Evolutionary conservation across 2,329 filamentous ascomycete genomes (phyloP).

Genomic region (Scortechinia acanthostroma): DNA sequence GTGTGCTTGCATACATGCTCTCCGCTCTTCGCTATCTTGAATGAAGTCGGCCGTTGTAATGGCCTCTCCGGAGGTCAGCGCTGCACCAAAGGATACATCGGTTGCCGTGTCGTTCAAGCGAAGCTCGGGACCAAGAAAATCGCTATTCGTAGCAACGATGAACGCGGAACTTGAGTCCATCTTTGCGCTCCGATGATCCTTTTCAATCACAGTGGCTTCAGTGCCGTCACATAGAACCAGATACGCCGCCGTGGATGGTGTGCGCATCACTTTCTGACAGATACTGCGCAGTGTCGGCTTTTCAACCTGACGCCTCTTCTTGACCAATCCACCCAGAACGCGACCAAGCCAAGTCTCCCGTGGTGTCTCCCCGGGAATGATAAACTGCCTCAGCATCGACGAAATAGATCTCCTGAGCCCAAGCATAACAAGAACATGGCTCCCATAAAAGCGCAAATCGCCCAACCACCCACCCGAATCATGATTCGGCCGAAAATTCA

Average conservation of each 20-base stretch:
- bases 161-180: neutral
- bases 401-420: slow-evolving; percentile 13
- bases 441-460: slow-evolving; percentile 17
- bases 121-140: no score
- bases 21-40: neutral
- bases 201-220: neutral
- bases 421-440: slow-evolving; percentile 16
- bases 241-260: neutral
- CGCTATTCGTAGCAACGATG: neutral
- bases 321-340: no score
- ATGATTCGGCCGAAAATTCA: slow-evolving; percentile 33
- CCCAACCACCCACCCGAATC: no score
- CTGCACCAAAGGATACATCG: neutral
- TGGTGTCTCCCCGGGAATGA: no score
- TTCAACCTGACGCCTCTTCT: neutral
- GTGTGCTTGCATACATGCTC: neutral
- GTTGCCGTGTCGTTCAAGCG: neutral
- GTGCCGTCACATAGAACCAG: neutral
- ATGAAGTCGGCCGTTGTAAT: no score
- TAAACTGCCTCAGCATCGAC: slow-evolving; percentile 11
- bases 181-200: neutral
- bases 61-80: neutral
- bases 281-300: neutral
- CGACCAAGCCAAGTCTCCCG: no score
- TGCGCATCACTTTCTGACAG: neutral